phyloP scores from a whole-genome alignment of 1,139 yeast species.

The Scheffersomyces parashehatae region DNA sequence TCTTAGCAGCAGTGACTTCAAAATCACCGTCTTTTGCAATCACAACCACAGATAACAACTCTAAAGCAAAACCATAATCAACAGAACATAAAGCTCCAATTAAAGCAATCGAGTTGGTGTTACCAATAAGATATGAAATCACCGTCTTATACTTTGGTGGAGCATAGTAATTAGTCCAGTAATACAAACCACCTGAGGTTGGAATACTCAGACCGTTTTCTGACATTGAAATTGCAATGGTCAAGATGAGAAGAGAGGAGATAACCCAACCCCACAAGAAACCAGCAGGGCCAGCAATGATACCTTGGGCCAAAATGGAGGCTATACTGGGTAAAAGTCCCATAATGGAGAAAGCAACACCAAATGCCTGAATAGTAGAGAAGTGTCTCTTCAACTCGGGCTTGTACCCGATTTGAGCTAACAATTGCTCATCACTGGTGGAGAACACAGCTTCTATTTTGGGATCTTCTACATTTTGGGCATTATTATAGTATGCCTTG shows the following conservation, averaged over 20 bases:
- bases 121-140: constrained; percentile 59
- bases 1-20: constrained; percentile 44
- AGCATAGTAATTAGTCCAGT: constrained; percentile 57
- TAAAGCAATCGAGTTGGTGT: constrained; percentile 58
- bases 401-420: constrained; percentile 38
- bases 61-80: constrained; percentile 58
- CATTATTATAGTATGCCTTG: constrained; percentile 23
- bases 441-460: constrained; percentile 16
- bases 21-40: constrained; percentile 49
- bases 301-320: constrained; percentile 22
- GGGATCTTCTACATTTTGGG: constrained; percentile 33
- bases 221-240: constrained; percentile 64
- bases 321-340: constrained; percentile 51
- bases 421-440: constrained; percentile 10
- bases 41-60: constrained; percentile 53
- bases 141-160: constrained; percentile 28
- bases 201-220: constrained; percentile 68
- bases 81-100: constrained; percentile 59
- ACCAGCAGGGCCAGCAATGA: constrained; percentile 53
- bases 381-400: constrained; percentile 48
- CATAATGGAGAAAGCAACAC: constrained; percentile 55
- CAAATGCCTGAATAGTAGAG: constrained; percentile 48
- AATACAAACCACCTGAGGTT: constrained; percentile 67
- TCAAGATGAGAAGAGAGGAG: constrained; percentile 54
- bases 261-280: constrained; percentile 74